These are phyloP conservation scores for Plasmopara halstedii DNA, from an alignment of 352 stramenopile species.

Conservation along the genomic window DNA sequence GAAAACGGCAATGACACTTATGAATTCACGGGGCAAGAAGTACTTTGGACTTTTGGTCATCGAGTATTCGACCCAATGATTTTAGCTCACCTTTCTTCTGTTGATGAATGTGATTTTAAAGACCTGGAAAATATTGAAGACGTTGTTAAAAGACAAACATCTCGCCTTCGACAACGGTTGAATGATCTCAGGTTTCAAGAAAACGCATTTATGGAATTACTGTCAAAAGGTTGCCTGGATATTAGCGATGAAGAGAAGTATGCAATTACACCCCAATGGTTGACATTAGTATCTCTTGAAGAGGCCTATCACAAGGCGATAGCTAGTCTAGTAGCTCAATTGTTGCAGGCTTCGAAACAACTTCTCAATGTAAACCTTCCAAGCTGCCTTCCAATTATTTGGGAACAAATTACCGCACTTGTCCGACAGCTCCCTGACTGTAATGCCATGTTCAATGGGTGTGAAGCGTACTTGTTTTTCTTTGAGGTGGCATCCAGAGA, in stretches of 20 bases:
- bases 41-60: constrained; percentile 15
- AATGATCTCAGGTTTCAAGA: constrained; percentile 29
- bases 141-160: constrained; percentile 3
- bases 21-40: constrained; percentile 7
- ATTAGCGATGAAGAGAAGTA: constrained; percentile 11
- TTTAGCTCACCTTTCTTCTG: constrained; percentile 7
- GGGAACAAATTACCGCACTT: constrained; percentile 25
- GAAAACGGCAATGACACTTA: constrained; percentile 1
- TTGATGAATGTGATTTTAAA: constrained; percentile 8
- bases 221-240: constrained; percentile 10
- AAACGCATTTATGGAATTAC: constrained; percentile 19
- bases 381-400: constrained; percentile 9
- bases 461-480: constrained; percentile 56
- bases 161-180: constrained; percentile 22
- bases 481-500: constrained; percentile 50
- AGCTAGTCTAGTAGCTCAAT: constrained; percentile 13
- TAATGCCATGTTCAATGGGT: constrained; percentile 38
- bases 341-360: constrained; percentile 13
- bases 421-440: constrained; percentile 59
- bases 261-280: constrained; percentile 19
- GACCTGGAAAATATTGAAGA: constrained; percentile 9
- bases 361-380: constrained; percentile 3
- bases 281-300: constrained; percentile 20
- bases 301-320: constrained; percentile 28
- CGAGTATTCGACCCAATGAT: constrained; percentile 5